Base-by-base conservation (phyloP, 1,139 yeast species). In the Komagataea norvegica region DNA sequence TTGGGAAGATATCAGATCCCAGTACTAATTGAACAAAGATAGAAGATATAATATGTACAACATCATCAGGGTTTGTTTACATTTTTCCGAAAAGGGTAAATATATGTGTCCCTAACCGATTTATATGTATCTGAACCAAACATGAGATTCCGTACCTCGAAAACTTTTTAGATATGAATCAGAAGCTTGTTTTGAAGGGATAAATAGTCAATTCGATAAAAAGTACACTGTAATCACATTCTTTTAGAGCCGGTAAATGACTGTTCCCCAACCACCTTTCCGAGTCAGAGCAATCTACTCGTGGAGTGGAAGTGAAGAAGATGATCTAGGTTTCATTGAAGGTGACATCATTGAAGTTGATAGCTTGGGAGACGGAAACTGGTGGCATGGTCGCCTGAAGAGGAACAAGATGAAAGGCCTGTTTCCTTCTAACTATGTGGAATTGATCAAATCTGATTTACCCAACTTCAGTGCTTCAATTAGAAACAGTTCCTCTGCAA, bases 321-420 rank as follows among this genome's bases (percentile, higher is more conserved):
- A 85, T 30, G 96, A 91, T 56, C 69, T 91, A 36, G 97, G 97
- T 1, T 91, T 91, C 58, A 72, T 89, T 32, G 97, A 91, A 62
- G 95, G 94, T 39, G 97, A 91, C 57, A 65, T 85, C 34, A 84
- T 91, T 51, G 95, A 88, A 46, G 95, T 91, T 6, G 70, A 77
- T 32, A 72, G 80, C 48, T 66, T 80, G 4, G 88, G 91, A 8
- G 95, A 89, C 55, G 95, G 94, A 17, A 79, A 81, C 53, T 87
- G 95, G 94, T 88, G 93, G 84, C 84, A 77, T 53, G 98, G 98
- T 1, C 70, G 73, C 46, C 70, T 89, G 41, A 67, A 79, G 48
- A 70, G 97, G 54, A 88, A 87, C 63, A 84, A 79, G 47, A 78
- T 85, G 46, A 78, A 79, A 33, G 98, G 98, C 1, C 70, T 78